Base-by-base conservation (phyloP, 1,284 basidiomycete genomes). In the Sanghuangporus weigelae region DNA sequence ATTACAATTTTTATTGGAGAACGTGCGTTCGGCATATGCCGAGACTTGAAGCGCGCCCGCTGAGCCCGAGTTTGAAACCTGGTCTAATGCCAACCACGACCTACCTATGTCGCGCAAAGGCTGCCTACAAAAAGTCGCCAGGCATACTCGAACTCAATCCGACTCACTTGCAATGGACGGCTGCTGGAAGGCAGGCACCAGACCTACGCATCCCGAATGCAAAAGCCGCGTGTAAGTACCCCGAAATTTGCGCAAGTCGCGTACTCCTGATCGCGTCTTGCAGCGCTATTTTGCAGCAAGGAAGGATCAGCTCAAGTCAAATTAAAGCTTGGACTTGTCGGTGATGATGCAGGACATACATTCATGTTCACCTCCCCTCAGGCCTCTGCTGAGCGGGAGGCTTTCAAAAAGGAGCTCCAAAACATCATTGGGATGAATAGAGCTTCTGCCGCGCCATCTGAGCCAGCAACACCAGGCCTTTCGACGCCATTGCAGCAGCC, bases 221-320 rank as follows among this genome's bases (percentile, higher is more conserved):
- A 65, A 84, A 89, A 62, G 81, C 84, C 48, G 73, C 81, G 59
- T 86, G 91, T 92, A 63, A 79, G 87, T 82, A 16, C 38, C 44
- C 64, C 63, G 40, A 53, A 66, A 66, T 57, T 51, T 62, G 51
- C 12, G 38, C 42, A 36, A 54, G 40, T 40, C 60, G 40, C 50
- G 48, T 19, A 42, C 31, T 44, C 6, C 56, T 57, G 53, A n/a
- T 19, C 60, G 14, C n/a, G 39, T 56, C 38, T 56, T 53, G 58
- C 70, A 92, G 91, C 87, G 14, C 78, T 93, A 40, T 93, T 92
- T 73, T 91, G 89, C 68, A 92, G 89, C 73, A 93, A 92, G 71
- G 87, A 89, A 68, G 88, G 87, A 63, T 84, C 89, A 2, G 75
- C 89, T 0, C 87, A 91, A 72, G 87, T 91, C 68, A 80, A 86